These are phyloP conservation scores for Diaporthe vexans DNA, from an alignment of 2,329 filamentous ascomycete genomes.

Conservation along the genomic window DNA sequence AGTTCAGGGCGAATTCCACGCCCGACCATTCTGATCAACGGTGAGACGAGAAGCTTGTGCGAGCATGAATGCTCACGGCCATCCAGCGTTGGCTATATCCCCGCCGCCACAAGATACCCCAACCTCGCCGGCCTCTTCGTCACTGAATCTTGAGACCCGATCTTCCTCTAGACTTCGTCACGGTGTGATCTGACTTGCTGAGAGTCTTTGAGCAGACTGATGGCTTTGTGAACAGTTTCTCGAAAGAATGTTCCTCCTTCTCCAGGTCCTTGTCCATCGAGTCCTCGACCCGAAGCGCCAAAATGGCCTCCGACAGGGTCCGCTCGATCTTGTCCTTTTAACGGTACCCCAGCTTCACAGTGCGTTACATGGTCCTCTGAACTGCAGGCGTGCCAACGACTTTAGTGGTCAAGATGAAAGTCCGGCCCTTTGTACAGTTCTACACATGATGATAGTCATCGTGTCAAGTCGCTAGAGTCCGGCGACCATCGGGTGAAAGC, in stretches of 20 bases:
- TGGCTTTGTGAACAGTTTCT: conserved; percentile 98
- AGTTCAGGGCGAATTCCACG: neutral
- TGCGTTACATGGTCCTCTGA: conserved; percentile 53
- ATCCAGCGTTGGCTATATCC: neutral
- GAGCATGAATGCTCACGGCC: neutral
- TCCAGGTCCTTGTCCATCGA: conserved; percentile 92
- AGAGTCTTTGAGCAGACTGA: conserved; percentile 80
- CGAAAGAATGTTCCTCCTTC: conserved; percentile 99
- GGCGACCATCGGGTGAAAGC: neutral
- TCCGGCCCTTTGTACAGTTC: neutral
- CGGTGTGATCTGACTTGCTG: neutral
- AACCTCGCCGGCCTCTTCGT: conserved; percentile 27
- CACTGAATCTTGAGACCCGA: conserved; percentile 35
- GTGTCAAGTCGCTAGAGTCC: neutral
- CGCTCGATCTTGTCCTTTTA: conserved; percentile 99
- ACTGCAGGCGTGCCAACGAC: too few species aligned
- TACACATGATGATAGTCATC: too few species aligned
- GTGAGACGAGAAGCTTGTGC: neutral
- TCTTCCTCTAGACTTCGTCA: neutral
- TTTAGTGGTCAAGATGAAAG: neutral
- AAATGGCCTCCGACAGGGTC: conserved; percentile 97
- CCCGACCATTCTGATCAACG: neutral
- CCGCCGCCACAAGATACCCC: neutral
- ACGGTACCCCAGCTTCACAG: conserved; percentile 97
- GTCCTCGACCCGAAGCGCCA: conserved; percentile 95